Evolutionary conservation across 495 filamentous ascomycete species (phyloP).

Genomic region (Cercophora scortea): DNA sequence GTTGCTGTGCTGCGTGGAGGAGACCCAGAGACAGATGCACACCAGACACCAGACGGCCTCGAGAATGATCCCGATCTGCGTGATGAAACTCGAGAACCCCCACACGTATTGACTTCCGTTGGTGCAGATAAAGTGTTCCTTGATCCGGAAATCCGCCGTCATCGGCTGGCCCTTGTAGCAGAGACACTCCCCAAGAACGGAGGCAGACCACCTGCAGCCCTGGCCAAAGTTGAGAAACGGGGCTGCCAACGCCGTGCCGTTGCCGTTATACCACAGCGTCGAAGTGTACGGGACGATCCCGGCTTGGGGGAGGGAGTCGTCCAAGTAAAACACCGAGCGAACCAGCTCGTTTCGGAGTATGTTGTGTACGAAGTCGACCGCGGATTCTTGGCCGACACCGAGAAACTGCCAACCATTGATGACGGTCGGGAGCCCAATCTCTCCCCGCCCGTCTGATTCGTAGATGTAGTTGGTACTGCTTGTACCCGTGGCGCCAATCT

Average conservation of each 20-base stretch:
- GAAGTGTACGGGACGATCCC: background rate
- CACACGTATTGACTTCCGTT: background rate
- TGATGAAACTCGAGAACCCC: background rate
- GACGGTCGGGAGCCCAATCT: background rate
- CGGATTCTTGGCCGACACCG: background rate
- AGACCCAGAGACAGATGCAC: background rate
- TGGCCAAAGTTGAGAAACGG: background rate
- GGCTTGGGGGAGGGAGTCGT: background rate
- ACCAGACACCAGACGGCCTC: constrained; percentile 1
- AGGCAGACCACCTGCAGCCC: background rate
- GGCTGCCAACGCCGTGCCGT: background rate
- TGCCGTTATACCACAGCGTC: background rate
- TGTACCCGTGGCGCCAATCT: background rate
- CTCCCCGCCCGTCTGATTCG: background rate
- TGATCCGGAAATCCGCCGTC: background rate
- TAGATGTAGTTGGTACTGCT: background rate
- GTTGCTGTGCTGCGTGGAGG: background rate
- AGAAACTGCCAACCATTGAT: background rate
- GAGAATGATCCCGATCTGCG: background rate
- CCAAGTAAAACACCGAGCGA: background rate
- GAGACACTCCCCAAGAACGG: background rate
- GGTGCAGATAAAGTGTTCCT: background rate
- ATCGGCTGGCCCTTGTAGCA: constrained; percentile 5
- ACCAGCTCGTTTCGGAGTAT: background rate
- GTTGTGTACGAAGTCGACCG: background rate